phyloP scores from a whole-genome alignment of 306 rosid species.

The Castanea sativa region DNA sequence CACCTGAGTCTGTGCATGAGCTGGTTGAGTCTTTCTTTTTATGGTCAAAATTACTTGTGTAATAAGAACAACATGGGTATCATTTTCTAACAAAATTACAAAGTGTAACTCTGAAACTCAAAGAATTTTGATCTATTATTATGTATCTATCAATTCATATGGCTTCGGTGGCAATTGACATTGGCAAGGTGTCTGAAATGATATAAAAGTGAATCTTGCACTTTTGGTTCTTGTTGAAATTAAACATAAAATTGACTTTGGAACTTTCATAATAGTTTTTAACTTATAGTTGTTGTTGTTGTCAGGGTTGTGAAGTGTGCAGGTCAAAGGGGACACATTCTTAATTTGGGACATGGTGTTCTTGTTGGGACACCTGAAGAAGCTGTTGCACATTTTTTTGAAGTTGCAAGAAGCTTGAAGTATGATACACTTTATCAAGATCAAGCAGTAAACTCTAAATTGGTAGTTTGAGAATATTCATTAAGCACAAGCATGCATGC shows the following conservation, averaged over 20 bases:
- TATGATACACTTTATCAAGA: slow-evolving; percentile 51
- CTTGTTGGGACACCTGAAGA: slow-evolving; percentile 91
- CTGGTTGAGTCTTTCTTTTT: background rate
- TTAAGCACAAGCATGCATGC: background rate
- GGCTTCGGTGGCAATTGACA: background rate
- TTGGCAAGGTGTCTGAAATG: background rate
- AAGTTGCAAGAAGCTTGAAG: slow-evolving; percentile 80
- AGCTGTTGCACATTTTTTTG: slow-evolving; percentile 95
- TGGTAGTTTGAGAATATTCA: slow-evolving; percentile 37
- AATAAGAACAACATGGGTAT: background rate
- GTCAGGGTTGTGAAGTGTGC: slow-evolving; percentile 89
- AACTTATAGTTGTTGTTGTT: background rate
- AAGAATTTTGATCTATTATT: background rate
- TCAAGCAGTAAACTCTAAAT: slow-evolving; percentile 39
- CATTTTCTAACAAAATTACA: background rate
- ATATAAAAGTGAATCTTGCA: background rate
- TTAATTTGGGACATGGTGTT: slow-evolving; percentile 92
- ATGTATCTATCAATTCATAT: background rate
- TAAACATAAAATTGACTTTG: background rate
- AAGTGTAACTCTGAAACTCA: background rate
- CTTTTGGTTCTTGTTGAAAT: background rate
- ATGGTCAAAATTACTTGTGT: background rate
- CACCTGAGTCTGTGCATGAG: slow-evolving; percentile 5
- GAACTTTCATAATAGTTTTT: background rate
- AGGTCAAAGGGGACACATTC: slow-evolving; percentile 88